phyloP scores from a whole-genome alignment of 2,329 filamentous ascomycete genomes.

The Dactylonectria macrodidyma region DNA sequence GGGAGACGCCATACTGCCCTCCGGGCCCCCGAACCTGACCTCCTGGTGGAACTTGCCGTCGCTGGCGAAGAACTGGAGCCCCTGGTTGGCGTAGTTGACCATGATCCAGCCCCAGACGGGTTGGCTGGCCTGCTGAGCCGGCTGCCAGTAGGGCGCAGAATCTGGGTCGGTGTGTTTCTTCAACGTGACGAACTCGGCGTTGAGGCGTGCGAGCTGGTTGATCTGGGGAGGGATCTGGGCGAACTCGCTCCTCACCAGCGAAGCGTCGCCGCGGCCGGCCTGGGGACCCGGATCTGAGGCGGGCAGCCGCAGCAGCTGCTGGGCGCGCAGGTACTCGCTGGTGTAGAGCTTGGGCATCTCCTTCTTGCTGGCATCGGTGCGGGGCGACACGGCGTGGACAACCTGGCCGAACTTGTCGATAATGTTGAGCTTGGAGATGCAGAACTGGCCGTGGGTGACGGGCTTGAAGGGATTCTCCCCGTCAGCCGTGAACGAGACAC shows the following conservation, averaged over 20 bases:
- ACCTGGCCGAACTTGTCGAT: conserved; percentile 66
- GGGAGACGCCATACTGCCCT: conserved; percentile 33
- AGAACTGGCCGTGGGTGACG: conserved; percentile 63
- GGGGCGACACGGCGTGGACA: conserved; percentile 38
- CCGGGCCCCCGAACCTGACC: conserved; percentile 53
- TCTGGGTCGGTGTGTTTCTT: conserved; percentile 24
- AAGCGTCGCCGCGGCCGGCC: conserved; percentile 33
- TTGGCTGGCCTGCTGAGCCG: conserved; percentile 11
- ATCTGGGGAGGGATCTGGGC: conserved; percentile 58
- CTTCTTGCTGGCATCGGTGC: conserved; percentile 40
- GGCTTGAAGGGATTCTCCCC: conserved; percentile 57
- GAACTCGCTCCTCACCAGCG: conserved; percentile 48
- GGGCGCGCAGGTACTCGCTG: conserved; percentile 52
- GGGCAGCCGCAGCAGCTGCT: not conserved
- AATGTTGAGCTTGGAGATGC: conserved; percentile 62
- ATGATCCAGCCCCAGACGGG: conserved; percentile 61
- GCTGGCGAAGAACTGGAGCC: conserved; percentile 57
- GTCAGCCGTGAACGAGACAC: conserved; percentile 41
- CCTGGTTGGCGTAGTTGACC: conserved; percentile 58
- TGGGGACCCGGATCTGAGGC: conserved; percentile 9
- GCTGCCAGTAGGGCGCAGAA: not conserved
- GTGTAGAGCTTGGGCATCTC: conserved; percentile 48
- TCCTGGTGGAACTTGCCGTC: conserved; percentile 61
- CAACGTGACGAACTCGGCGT: conserved; percentile 51
- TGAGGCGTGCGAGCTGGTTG: conserved; percentile 57